These are phyloP conservation scores for Penicillium brevicompactum DNA, from an alignment of 2,329 filamentous ascomycete species.

Conservation along the genomic window DNA sequence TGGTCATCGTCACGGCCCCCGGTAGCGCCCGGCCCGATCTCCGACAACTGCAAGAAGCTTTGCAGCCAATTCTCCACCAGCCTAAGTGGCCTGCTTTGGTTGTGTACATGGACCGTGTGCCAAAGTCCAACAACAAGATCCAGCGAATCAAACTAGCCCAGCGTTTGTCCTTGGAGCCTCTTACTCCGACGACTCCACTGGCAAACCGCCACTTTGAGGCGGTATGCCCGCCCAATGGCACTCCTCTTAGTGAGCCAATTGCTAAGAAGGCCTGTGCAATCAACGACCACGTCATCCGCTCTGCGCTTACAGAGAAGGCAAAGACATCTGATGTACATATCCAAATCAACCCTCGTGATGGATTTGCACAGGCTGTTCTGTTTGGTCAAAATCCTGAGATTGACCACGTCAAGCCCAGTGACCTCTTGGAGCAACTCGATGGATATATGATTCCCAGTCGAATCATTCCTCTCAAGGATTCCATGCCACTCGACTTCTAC, in stretches of 20 bases:
- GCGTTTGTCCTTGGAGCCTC: conserved; percentile 47
- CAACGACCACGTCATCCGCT: conserved; percentile 23
- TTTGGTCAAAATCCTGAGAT: conserved; percentile 10
- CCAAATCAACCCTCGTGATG: conserved; percentile 20
- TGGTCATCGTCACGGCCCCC: conserved; percentile 54
- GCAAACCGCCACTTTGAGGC: conserved; percentile 54
- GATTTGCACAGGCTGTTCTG: conserved; percentile 18
- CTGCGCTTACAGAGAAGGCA: conserved; percentile 1
- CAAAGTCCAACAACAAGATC: conserved; percentile 62
- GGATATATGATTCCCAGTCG: conserved; percentile 44
- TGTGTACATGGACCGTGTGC: conserved; percentile 58
- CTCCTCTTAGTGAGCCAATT: conserved; percentile 45
- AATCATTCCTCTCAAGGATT: conserved; percentile 36
- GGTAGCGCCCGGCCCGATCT: conserved; percentile 51
- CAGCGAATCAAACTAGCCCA: conserved; percentile 56
- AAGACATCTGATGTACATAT: conserved; percentile 16
- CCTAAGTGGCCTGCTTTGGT: conserved; percentile 57
- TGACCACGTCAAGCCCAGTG: conserved; percentile 8
- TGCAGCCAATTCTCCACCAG: conserved; percentile 53
- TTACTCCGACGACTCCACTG: conserved; percentile 50
- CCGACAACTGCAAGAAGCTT: conserved; percentile 50
- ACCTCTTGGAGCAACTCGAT: conserved; percentile 24
- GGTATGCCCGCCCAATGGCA: conserved; percentile 52
- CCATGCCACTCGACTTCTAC: conserved; percentile 36
- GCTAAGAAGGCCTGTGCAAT: conserved; percentile 36